Conservation (phyloP, 495 filamentous ascomycete genomes). For the Lasiosphaeria hispida region DNA sequence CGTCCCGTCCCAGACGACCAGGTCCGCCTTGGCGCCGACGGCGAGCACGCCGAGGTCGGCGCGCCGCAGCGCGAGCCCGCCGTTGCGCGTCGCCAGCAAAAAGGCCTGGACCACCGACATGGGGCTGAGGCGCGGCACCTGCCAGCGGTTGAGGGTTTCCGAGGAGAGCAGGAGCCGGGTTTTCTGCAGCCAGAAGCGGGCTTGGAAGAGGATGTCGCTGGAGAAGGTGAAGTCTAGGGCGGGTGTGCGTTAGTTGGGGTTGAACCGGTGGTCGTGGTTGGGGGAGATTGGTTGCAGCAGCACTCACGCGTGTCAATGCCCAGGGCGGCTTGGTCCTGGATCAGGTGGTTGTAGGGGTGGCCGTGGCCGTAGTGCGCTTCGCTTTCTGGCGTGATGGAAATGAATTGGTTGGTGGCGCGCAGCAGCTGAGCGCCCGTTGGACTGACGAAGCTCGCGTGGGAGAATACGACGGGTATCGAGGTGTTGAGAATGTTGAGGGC, state of each 20-base stretch:
- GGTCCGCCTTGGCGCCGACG: constrained; percentile 46
- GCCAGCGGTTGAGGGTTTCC: constrained; percentile 34
- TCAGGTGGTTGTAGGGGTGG: constrained; percentile 33
- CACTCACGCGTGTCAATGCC: constrained; percentile 41
- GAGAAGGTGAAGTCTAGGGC: constrained; percentile 37
- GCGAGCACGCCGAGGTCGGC: constrained; percentile 46
- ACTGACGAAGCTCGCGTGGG: constrained; percentile 37
- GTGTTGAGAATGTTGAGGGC: constrained; percentile 31
- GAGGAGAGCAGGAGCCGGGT: constrained; percentile 32
- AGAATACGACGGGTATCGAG: constrained; percentile 41
- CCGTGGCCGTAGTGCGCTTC: constrained; percentile 47
- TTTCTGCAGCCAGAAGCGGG: constrained; percentile 44
- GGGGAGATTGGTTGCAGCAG: too few relatives aligned
- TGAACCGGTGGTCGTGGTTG: too few relatives aligned
- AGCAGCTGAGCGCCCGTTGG: constrained; percentile 29
- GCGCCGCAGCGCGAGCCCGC: constrained; percentile 43
- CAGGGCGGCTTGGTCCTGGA: constrained; percentile 42
- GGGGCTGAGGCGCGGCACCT: constrained; percentile 39
- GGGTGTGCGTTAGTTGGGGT: too few relatives aligned
- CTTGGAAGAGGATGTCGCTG: constrained; percentile 44
- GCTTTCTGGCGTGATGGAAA: constrained; percentile 47
- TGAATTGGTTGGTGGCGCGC: constrained; percentile 36
- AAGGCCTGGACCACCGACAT: constrained; percentile 52
- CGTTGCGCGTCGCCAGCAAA: constrained; percentile 47
- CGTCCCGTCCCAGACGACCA: constrained; percentile 48